These are phyloP conservation scores for Gossypium laxum DNA, from an alignment of 441 rosid species.

Conservation along the genomic window DNA sequence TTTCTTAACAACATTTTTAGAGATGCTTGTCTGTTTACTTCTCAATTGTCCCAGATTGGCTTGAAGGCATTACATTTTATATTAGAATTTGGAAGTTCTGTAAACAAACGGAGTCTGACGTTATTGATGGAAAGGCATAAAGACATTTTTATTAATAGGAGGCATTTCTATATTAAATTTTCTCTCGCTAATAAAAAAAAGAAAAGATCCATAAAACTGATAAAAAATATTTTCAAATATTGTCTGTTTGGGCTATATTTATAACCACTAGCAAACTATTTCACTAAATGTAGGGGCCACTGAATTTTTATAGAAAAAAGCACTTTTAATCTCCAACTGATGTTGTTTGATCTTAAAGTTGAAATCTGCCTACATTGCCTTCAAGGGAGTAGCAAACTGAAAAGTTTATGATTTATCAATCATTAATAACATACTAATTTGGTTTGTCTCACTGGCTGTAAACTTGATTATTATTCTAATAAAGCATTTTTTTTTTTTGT, in stretches of 20 bases:
- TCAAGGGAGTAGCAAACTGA: background rate
- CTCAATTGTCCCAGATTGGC: background rate
- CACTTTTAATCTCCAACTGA: background rate
- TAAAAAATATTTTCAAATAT: background rate
- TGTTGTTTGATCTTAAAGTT: background rate
- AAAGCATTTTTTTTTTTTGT: background rate
- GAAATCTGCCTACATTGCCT: background rate
- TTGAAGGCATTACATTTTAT: no score
- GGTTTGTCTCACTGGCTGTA: background rate
- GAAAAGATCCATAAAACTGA: background rate
- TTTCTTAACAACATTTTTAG: background rate
- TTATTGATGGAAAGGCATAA: background rate
- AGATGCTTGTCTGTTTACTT: background rate
- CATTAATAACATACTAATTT: background rate
- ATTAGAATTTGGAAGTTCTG: background rate
- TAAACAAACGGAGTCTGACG: background rate
- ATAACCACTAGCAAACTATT: background rate
- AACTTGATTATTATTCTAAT: background rate
- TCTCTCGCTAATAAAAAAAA: background rate
- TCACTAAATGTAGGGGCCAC: background rate
- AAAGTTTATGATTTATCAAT: background rate
- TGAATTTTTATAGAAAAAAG: background rate
- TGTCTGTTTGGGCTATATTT: background rate
- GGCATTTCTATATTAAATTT: background rate
- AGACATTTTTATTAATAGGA: background rate